These are phyloP conservation scores for Saccharomyces pastorianus DNA, from an alignment of 1,139 yeast genomes.

Conservation along the genomic window DNA sequence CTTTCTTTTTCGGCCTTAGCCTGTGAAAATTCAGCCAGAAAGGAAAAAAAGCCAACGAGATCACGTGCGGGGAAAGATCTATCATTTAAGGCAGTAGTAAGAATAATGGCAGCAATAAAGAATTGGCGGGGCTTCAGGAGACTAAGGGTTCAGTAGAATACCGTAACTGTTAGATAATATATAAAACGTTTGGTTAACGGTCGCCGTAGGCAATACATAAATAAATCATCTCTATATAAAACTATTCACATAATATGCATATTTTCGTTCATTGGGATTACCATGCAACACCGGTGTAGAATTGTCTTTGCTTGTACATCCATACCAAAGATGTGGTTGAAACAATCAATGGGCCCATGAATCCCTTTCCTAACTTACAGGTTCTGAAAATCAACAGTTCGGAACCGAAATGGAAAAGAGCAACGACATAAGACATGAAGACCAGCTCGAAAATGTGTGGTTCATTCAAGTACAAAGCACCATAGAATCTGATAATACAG, in stretches of 20 bases:
- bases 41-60: neutral
- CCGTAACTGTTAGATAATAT: neutral
- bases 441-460: slow-evolving; percentile 71
- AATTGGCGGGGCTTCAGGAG: neutral
- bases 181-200: neutral
- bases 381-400: slow-evolving; percentile 80
- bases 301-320: slow-evolving; percentile 54
- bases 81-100: neutral
- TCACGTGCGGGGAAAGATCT: neutral
- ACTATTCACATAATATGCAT: neutral
- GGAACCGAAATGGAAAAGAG: slow-evolving; percentile 71
- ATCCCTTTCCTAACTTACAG: slow-evolving; percentile 78
- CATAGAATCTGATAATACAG: slow-evolving; percentile 75
- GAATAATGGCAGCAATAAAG: neutral
- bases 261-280: slow-evolving; percentile 3
- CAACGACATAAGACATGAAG: slow-evolving; percentile 71
- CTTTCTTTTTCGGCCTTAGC: neutral
- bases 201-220: neutral
- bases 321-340: slow-evolving; percentile 50
- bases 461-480: slow-evolving; percentile 66
- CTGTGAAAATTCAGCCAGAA: neutral
- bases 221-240: neutral
- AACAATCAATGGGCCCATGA: slow-evolving; percentile 76
- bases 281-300: slow-evolving; percentile 36
- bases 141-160: neutral